Evolutionary conservation across 2,329 filamentous ascomycete species (phyloP), one percentile per base, ranked within the genome.

Genomic region (Penicillium sp.): DNA sequence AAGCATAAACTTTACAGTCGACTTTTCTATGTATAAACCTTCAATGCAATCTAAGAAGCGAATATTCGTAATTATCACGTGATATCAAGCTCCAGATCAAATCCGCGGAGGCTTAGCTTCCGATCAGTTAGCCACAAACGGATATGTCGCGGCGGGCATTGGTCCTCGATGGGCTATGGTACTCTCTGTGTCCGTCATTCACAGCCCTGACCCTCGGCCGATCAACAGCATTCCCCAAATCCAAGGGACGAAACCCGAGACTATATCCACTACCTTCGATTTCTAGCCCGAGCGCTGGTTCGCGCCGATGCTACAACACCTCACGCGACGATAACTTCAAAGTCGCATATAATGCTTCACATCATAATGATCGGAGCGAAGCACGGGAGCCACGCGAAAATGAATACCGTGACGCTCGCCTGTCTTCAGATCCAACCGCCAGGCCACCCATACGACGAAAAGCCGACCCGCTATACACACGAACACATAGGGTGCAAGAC

Each of bases 101-200:
- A 43, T 48, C 19, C 31, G 55, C 50, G 54, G 41, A 47, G 49
- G 25, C 57, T 44, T 10, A 38, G 37, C 40, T 33, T 43, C 41
- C 25, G 25, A 35, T 44, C 59, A 58, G 55, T 52, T 57, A 57
- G 22, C 54, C 58, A 51, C 26, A 33, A 38, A 14, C 47, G 63
- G 62, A 61, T 41, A 77, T 77, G 75, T 66, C 70, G 52, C 65
- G 60, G 51, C 64, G 53, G 58, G 59, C 61, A 38, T 56, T 73
- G 28, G 59, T 71, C 43, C 58, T 73, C 31, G 74, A 76, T 62
- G 73, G 71, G 35, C 63, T 77, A 46, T 77, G 74, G 74, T 71
- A 70, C 56, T 75, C 69, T 56, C 63, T 77, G 33, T 74, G 74
- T 63, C 74, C 73, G 42, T 73, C 71, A 14, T 73, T 74, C 35